Percentiles rank a stretch among this genome's conserved stretches.
These are phyloP conservation scores for Pugionium cornutum DNA, from an alignment of 345 rosid species.

Conservation along the genomic window DNA sequence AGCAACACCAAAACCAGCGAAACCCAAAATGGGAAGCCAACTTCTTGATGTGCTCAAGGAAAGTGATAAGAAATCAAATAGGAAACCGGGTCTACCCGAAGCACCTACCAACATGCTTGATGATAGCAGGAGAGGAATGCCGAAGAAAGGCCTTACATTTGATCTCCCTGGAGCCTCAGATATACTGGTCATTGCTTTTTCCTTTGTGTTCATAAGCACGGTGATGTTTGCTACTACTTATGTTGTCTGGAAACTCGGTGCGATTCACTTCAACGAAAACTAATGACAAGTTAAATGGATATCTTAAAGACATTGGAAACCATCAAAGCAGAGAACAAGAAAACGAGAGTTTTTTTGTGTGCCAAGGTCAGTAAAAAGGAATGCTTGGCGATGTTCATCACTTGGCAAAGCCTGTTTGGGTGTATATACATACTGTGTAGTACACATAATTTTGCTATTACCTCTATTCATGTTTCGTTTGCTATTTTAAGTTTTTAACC, in stretches of 20 bases:
- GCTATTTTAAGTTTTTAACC: no score
- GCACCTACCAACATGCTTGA: constrained; percentile 88
- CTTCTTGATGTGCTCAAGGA: constrained; percentile 72
- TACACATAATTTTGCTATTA: constrained; percentile 19
- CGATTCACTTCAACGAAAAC: constrained; percentile 79
- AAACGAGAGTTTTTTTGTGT: not conserved
- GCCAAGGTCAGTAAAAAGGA: not conserved
- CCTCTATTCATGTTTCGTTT: no score
- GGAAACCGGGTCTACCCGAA: constrained; percentile 73
- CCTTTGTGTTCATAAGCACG: constrained; percentile 79
- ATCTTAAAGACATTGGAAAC: not conserved
- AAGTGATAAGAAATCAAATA: constrained; percentile 68
- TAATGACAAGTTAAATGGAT: constrained; percentile 18
- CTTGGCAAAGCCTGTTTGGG: constrained; percentile 2
- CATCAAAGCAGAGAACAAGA: constrained; percentile 10
- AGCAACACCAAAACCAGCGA: constrained; percentile 54
- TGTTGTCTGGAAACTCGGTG: constrained; percentile 89
- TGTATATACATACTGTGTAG: no score
- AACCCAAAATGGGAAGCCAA: constrained; percentile 68
- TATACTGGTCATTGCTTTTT: constrained; percentile 63
- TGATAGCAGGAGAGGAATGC: constrained; percentile 85
- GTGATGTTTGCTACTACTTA: constrained; percentile 88
- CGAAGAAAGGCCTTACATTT: constrained; percentile 72
- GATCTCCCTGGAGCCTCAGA: constrained; percentile 75
- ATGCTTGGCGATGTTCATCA: not conserved